phyloP scores from a whole-genome alignment of 257 asterid genomes.

The Forsythia viridissima region DNA sequence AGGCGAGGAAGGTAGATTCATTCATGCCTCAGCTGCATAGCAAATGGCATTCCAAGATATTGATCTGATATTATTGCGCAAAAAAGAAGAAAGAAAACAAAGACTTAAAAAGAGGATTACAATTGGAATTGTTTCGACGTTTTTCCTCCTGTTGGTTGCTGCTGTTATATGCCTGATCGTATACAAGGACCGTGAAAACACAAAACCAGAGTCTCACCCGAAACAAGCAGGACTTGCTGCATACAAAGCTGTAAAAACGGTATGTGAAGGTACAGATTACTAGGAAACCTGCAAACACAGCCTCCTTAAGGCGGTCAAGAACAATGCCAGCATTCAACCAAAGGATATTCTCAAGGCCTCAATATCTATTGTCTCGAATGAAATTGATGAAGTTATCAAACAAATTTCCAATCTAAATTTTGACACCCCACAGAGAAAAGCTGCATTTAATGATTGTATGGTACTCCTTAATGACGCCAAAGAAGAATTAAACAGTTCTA shows the following conservation, averaged over 20 bases:
- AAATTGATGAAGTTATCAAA: conserved; percentile 41
- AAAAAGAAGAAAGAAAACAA: conserved; percentile 45
- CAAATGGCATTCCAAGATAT: conserved; percentile 91
- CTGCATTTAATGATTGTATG: conserved; percentile 61
- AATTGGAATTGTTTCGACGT: conserved; percentile 38
- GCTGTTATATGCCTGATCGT: conserved; percentile 45
- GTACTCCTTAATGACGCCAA: conserved; percentile 58
- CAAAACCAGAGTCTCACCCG: not conserved
- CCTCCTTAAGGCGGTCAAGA: conserved; percentile 41
- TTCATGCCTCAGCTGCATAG: conserved; percentile 9
- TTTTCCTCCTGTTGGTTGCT: conserved; percentile 45
- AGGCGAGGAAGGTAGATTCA: conserved; percentile 47
- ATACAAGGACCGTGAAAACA: conserved; percentile 23
- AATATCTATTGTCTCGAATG: conserved; percentile 41
- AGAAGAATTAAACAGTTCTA: conserved; percentile 63
- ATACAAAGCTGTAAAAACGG: conserved; percentile 42
- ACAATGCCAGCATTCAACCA: conserved; percentile 34
- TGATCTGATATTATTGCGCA: conserved; percentile 72
- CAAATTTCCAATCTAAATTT: conserved; percentile 34
- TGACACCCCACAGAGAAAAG: conserved; percentile 50
- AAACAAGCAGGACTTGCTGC: conserved; percentile 13
- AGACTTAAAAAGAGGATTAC: conserved; percentile 43
- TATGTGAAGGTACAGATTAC: conserved; percentile 65
- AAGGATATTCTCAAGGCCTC: conserved; percentile 53
- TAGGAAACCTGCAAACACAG: conserved; percentile 54